A percentile compares a stretch with the other conserved stretches of the same genome.
These are phyloP conservation scores for Hypericum androsaemum DNA, from an alignment of 345 rosid genomes.

Conservation along the genomic window DNA sequence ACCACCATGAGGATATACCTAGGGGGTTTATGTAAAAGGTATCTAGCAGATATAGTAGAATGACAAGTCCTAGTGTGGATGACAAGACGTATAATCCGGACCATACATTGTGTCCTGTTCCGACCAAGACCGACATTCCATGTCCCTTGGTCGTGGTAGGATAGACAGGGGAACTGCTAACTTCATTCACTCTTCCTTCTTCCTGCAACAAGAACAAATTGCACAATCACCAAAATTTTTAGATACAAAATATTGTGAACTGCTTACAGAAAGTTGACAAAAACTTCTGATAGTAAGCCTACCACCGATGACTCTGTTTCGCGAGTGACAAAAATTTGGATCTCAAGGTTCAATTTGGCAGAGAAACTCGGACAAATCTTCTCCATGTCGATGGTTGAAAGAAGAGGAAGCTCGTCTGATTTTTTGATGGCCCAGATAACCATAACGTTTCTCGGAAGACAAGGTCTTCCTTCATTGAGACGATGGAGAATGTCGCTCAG, in stretches of 20 bases:
- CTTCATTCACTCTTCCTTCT: constrained; percentile 40
- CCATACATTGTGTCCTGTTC: constrained; percentile 67
- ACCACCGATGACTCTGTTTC: constrained; percentile 66
- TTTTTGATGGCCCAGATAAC: constrained; percentile 75
- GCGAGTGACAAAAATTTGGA: constrained; percentile 56
- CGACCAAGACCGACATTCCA: constrained; percentile 67
- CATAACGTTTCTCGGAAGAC: constrained; percentile 55
- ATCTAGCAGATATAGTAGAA: constrained; percentile 34
- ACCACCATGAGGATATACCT: constrained; percentile 61
- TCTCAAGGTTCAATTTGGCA: constrained; percentile 45
- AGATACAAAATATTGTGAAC: neutral
- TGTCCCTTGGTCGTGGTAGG: constrained; percentile 28
- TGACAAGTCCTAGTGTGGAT: constrained; percentile 49
- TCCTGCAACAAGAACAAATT: constrained; percentile 41
- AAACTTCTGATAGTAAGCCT: constrained; percentile 12
- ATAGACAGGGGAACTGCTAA: constrained; percentile 16
- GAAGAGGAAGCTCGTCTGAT: constrained; percentile 69
- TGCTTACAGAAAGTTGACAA: neutral
- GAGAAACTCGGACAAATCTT: constrained; percentile 49
- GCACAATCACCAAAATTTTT: neutral
- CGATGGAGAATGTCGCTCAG: constrained; percentile 71
- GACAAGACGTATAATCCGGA: constrained; percentile 51
- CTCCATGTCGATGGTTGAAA: constrained; percentile 47
- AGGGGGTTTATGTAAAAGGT: constrained; percentile 50
- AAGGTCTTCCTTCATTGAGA: constrained; percentile 46